Base-by-base conservation (phyloP, 1,139 yeast genomes). In the Suhomyces taliae region DNA sequence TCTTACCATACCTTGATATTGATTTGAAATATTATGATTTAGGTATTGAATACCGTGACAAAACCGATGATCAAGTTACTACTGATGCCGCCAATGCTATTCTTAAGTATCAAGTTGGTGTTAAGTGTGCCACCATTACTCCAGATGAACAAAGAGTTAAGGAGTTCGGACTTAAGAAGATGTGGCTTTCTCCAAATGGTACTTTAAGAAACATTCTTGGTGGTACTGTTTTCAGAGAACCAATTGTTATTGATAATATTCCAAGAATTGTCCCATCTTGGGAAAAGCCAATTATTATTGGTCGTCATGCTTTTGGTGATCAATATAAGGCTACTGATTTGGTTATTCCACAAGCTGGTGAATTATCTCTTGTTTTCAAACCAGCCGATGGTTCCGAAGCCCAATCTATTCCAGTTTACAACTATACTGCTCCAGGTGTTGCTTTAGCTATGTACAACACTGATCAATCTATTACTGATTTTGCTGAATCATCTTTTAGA, bases 101-200 rank as follows among this genome's bases (percentile, higher is more conserved):
- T 53, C 75, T 81, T 64, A 70, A 86, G 63, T 82, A 83, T 59
- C 91, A 91, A 51, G 95, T 87, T 37, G 95, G 91, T 49, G 82
- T 87, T 55, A 87, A 87, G 67, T 87, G 95, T 78, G 95, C 95
- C 49, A 87, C 95, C 39, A 87, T 87, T 58, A 87, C 95, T 1
- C 95, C 95, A 1, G 95, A 87, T 64, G 95, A 87, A 66, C 85
- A 82, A 37, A 79, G 95, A 69, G 93, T 87, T 41, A 74, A 83
- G 60, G 95, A 87, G 63, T 87, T 85, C 62, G 73, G 77, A 44
- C 74, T 87, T 66, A 84, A 85, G 66, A 82, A 87, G 65, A 87
- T 87, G 95, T 87, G 93, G 93, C 77, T 83, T 51, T 85, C 91
- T 14, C 95, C 95, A 57, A 87, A 87, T 64, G 95, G 95, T 54